Evolutionary conservation across 2,329 filamentous ascomycete species (phyloP).

Genomic region (Botrytis pseudocinerea): DNA sequence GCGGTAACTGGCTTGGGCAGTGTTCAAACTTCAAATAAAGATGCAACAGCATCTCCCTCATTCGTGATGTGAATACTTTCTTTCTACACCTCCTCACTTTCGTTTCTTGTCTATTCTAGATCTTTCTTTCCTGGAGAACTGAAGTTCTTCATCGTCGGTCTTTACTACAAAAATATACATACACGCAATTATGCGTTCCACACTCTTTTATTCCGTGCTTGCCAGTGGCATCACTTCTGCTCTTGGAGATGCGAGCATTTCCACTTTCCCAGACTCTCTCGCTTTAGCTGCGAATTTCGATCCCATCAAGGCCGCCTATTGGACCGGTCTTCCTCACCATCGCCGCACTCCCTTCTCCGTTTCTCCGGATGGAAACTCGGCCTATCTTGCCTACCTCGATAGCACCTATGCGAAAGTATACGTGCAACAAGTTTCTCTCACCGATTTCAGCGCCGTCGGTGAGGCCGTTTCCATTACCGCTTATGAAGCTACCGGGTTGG

Average conservation of each 20-base stretch:
- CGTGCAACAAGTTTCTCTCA: slow-evolving; percentile 56
- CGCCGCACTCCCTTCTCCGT: slow-evolving; percentile 63
- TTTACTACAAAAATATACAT: slow-evolving; percentile 10
- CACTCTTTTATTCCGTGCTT: slow-evolving; percentile 32
- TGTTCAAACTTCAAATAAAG: neutral
- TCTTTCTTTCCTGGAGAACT: slow-evolving; percentile 4
- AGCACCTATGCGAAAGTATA: slow-evolving; percentile 56
- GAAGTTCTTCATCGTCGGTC: slow-evolving; percentile 10
- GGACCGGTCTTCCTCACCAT: slow-evolving; percentile 61
- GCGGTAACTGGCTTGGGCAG: slow-evolving; percentile 8
- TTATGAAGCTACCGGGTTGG: slow-evolving; percentile 60
- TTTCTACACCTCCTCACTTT: neutral
- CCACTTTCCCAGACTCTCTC: slow-evolving; percentile 46
- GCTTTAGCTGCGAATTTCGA: slow-evolving; percentile 54
- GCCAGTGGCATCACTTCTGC: slow-evolving; percentile 29
- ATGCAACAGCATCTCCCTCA: neutral
- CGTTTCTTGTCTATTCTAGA: slow-evolving; percentile 5
- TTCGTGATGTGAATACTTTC: neutral
- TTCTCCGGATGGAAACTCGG: slow-evolving; percentile 59
- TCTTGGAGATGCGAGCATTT: slow-evolving; percentile 31
- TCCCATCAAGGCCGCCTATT: slow-evolving; percentile 60
- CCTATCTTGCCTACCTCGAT: slow-evolving; percentile 62
- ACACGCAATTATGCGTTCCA: slow-evolving; percentile 28
- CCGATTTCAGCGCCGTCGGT: slow-evolving; percentile 55
- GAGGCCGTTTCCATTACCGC: slow-evolving; percentile 52